Base-by-base conservation (phyloP, 345 rosid species). In the Salix brachista region DNA sequence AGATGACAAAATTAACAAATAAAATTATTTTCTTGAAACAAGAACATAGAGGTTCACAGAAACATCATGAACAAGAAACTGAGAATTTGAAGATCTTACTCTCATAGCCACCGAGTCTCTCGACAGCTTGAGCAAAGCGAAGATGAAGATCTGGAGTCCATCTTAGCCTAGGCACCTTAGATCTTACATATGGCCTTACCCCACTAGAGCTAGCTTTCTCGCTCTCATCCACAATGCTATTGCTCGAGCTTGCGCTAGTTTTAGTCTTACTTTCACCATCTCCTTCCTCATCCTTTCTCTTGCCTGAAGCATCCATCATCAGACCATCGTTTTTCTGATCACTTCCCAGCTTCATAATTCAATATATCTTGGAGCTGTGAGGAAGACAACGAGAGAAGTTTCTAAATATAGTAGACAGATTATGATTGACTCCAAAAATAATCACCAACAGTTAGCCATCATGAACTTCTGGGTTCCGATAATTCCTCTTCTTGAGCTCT, bases 101-200 rank as follows among this genome's bases (percentile, higher is more conserved):
- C 76, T 90, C 98, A 80, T 89, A 93, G 21, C 98, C 98, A 12
- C 98, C 98, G 4, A 93, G 93, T 80, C 86, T 87, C 71, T 90
- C 90, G 34, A 93, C 88, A 4, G 95, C 97, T 67, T 84, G 90
- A 74, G 89, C 74, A 74, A 93, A 93, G 61, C 90, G 84, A 72
- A 86, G 89, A 83, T 93, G 98, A 73, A 93, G 98, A 83, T 91
- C 98, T 0, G 89, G 89, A 19, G 88, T 86, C 98, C 98, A 93
- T 26, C 91, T 87, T 73, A 91, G 88, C 77, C 98, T 78, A 0
- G 97, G 94, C 76, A 83, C 82, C 90, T 87, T 91, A 70, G 97
- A 93, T 85, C 97, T 88, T 67, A 88, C 86, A 78, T 93, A 93
- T 39, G 91, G 90, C 80, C 97, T 75, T 44, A 93, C 91, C 16